A percentile compares a stretch with the other conserved stretches of the same genome.
Conservation (phyloP, 805 yeast genomes). For the Candida xiaguanensis region DNA sequence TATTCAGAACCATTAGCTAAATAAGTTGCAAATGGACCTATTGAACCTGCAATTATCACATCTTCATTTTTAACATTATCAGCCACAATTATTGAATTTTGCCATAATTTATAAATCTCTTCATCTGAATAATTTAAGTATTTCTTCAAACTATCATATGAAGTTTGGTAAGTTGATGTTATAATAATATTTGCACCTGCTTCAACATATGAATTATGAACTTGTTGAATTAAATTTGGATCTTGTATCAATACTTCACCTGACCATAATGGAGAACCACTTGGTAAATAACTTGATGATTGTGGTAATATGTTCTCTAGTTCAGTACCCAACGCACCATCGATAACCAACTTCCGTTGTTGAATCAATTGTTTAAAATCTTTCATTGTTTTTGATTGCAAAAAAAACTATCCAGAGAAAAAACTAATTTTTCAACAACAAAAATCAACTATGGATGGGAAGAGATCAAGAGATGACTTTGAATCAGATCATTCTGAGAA, state of each 20-base stretch:
- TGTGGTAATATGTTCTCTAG: slow-evolving; percentile 45
- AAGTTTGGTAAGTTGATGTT: slow-evolving; percentile 61
- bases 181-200: slow-evolving; percentile 55
- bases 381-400: slow-evolving; percentile 9
- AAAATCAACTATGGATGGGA: slow-evolving; percentile 12
- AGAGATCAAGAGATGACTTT: slow-evolving; percentile 30
- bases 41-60: slow-evolving; percentile 50
- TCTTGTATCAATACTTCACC: slow-evolving; percentile 46
- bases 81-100: slow-evolving; percentile 21
- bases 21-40: slow-evolving; percentile 78
- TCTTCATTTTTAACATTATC: slow-evolving; percentile 13
- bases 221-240: slow-evolving; percentile 40
- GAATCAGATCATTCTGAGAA: slow-evolving; percentile 14
- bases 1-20: slow-evolving; percentile 69
- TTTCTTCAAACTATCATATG: slow-evolving; percentile 36
- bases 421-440: slow-evolving; percentile 3
- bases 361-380: slow-evolving; percentile 4
- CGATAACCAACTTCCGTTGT: slow-evolving; percentile 23
- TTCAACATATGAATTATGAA: slow-evolving; percentile 49
- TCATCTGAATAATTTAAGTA: slow-evolving; percentile 16
- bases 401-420: background rate
- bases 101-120: slow-evolving; percentile 19
- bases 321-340: slow-evolving; percentile 68
- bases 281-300: slow-evolving; percentile 17
- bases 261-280: slow-evolving; percentile 55